These are phyloP conservation scores for Naganishia friedmannii DNA, from an alignment of 768 basidiomycete genomes.

Conservation along the genomic window DNA sequence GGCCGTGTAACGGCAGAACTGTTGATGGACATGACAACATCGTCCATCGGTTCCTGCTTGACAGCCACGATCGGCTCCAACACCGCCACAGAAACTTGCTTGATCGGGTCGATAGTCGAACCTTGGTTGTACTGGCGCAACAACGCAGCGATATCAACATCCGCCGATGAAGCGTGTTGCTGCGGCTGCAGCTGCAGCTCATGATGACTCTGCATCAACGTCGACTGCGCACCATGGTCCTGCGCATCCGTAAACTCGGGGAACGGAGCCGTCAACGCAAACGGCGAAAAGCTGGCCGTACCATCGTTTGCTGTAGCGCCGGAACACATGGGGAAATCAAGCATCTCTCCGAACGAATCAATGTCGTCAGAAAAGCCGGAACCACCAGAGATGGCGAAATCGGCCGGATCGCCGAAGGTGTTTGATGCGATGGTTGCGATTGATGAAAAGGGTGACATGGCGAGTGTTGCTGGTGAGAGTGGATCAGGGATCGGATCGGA, in stretches of 20 bases:
- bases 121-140: conserved; percentile 12
- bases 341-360: too few relatives aligned
- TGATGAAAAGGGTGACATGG: conserved; percentile 20
- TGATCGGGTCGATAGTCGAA: neutral
- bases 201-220: conserved; percentile 18
- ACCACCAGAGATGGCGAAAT: conserved; percentile 3
- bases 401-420: neutral
- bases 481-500: conserved; percentile 17
- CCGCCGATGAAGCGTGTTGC: neutral
- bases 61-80: conserved; percentile 5
- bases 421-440: conserved; percentile 18
- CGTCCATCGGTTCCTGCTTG: conserved; percentile 16
- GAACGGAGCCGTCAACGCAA: conserved; percentile 15
- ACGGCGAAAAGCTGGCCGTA: conserved; percentile 2
- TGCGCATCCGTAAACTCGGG: conserved; percentile 13
- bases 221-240: conserved; percentile 19
- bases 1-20: neutral
- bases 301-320: neutral
- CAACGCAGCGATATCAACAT: conserved; percentile 16
- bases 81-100: neutral
- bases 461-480: conserved; percentile 14
- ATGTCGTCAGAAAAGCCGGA: too few relatives aligned
- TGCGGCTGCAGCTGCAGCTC: neutral
- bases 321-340: conserved; percentile 20
- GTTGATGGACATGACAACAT: conserved; percentile 4